Base-by-base conservation (phyloP, 805 yeast species). In the Ogataea ramenticola region DNA sequence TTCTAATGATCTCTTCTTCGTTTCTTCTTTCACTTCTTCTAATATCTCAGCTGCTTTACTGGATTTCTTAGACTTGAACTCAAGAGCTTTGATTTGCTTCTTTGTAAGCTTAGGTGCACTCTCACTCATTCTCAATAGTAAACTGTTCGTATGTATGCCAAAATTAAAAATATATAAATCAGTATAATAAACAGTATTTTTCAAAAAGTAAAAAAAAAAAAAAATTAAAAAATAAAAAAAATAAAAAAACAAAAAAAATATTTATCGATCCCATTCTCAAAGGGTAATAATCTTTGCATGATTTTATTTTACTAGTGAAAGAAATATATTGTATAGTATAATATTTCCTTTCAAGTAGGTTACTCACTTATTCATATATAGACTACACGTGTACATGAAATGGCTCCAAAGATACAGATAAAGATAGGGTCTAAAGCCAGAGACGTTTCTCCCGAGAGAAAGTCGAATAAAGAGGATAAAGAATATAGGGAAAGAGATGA, bases 31-130 rank as follows among this genome's bases (percentile, higher is more conserved):
- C 43, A 55, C 55, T 32, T 46, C 52, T 45, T 64, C 60, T 41
- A 65, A 54, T 41, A 66, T 62, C 43, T 64, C 55, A 44, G 65
- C 64, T 8, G 59, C 62, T 49, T 64, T 66, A 30, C 67, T 57
- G 53, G 62, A 56, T 57, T 51, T 54, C 39, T 60, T 56, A 1
- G 61, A 50, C 47, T 76, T 68, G 61, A 80, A 81, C 54, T 75
- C 77, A 36, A 79, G 69, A 11, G 85, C 83, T 56, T 81, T 81
- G 44, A 67, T 68, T 59, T 82, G 80, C 54, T 79, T 81, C 67
- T 80, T 81, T n/a, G 82, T 76, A 24, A 80, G 65, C n/a, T 48
- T 46, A 19, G 20, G 16, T 5, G 34, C 17, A 16, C 31, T 36
- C 15, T 36, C 10, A n/a, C 16, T 4, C 33, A 34, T 24, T 7